Conservation (phyloP, 1,284 basidiomycete genomes). For the Exobasidium cylindrosporum region DNA sequence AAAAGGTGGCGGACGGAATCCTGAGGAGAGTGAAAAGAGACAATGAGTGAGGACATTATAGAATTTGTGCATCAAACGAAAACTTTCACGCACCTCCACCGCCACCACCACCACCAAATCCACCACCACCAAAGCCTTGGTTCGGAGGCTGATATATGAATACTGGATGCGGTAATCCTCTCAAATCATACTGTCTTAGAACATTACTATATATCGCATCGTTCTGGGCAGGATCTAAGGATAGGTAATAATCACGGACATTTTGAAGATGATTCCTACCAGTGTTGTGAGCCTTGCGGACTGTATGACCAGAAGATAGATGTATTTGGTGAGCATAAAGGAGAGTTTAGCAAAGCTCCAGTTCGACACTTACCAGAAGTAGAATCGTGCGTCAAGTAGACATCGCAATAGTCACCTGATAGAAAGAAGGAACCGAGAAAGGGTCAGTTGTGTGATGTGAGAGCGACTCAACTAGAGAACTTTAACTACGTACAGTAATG, state of each 20-base stretch:
- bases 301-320: conserved; percentile 58
- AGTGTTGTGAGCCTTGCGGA: conserved; percentile 95
- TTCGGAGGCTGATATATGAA: conserved; percentile 2
- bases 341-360: not conserved
- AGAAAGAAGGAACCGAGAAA: too few species aligned
- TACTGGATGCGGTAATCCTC: conserved; percentile 31
- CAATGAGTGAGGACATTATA: not conserved
- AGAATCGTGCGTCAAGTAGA: conserved; percentile 53
- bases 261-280: conserved; percentile 94
- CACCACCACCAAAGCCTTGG: conserved; percentile 3
- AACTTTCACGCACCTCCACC: conserved; percentile 1
- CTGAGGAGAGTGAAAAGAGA: conserved; percentile 7
- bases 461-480: too few species aligned
- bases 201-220: conserved; percentile 96
- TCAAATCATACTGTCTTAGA: conserved; percentile 75
- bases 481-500: conserved; percentile 37
- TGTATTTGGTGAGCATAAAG: not conserved
- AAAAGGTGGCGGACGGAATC: conserved; percentile 2
- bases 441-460: too few species aligned
- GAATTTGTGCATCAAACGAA: not conserved
- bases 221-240: conserved; percentile 90
- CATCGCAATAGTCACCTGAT: conserved; percentile 48
- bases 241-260: conserved; percentile 94
- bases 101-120: conserved; percentile 14
- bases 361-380: conserved; percentile 37